Evolutionary conservation across 169 alveolate species (phyloP), one percentile per base, ranked within the genome.

Genomic region (Eimeria sp.): DNA sequence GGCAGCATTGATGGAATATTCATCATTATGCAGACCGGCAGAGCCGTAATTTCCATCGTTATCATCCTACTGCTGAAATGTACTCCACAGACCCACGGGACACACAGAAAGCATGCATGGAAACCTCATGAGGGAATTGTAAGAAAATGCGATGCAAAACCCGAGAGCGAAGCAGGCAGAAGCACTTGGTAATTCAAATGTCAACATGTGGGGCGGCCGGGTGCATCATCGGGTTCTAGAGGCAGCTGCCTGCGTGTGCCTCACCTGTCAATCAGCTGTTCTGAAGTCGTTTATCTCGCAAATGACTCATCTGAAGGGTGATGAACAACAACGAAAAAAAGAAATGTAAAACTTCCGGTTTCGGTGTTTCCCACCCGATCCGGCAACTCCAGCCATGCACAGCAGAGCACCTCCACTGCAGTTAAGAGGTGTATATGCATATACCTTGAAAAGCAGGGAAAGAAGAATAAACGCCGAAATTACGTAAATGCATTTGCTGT

Each of bases 1-100:
- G 95, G 95, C 95, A 89, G 95, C 95, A 89, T 67, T 89, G 95
- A 89, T 89, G 95, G 95, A 67, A n/a, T 25, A 27, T 11, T 80
- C 89, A 27, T 47, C 89, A 89, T n/a, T 27, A 49, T 4, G 87
- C 95, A 67, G 95, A 63, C 4, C 57, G 14, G 34, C 54, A 30
- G 40, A 34, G 63, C 58, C 87, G 75, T 61, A 16, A 30, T 27
- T 58, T 22, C 95, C 95, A 89, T 89, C 95, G 95, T 89, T 89
- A 40, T 89, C 95, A 89, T 89, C 95, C 87, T 30, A 54, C 63
- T 54, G 63, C 63, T 11, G 18, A 11, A 54, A 11, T 54, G 11
- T 0, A 3, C 18, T 54, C 18, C 11, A 54, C 40, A 34, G 40
- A 34, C 40, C 40, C 40, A 34, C 40, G 40, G 40, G 2, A 34